Percentiles rank a stretch among this genome's conserved stretches.
Conservation (phyloP, 2,329 filamentous ascomycete genomes). For the Colletotrichum lentis region DNA sequence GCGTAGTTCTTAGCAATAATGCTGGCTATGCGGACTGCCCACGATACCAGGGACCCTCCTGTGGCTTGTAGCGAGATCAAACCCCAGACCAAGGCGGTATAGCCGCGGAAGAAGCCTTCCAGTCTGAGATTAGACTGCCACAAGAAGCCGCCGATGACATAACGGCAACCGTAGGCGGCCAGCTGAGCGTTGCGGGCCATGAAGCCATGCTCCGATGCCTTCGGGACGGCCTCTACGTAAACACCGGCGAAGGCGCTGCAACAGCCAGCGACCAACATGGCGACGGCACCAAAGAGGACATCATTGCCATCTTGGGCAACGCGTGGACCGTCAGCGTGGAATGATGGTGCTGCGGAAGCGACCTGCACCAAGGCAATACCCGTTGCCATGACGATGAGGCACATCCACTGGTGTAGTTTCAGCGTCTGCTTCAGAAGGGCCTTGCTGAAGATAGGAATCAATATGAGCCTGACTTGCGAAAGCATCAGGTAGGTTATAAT, state of each 20-base stretch:
- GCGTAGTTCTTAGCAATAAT: constrained; percentile 7
- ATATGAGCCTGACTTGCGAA: constrained; percentile 17
- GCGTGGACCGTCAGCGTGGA: not conserved
- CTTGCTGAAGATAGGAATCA: constrained; percentile 13
- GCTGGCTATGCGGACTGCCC: not conserved
- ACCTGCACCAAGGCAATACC: constrained; percentile 8
- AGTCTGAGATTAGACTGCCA: not conserved
- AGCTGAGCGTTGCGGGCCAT: constrained; percentile 15
- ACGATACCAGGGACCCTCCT: not conserved
- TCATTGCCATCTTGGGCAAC: not conserved
- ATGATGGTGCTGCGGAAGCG: not conserved
- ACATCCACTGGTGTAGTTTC: constrained; percentile 2
- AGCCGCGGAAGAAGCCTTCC: not conserved
- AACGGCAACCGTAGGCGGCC: constrained; percentile 2
- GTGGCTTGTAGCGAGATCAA: not conserved
- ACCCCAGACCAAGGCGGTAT: not conserved
- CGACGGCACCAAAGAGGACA: not conserved
- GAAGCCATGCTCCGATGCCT: not conserved
- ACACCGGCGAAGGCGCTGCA: constrained; percentile 10
- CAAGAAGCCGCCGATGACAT: not conserved
- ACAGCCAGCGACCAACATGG: constrained; percentile 4
- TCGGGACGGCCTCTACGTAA: constrained; percentile 13
- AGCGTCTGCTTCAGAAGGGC: not conserved
- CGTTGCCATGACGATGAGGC: not conserved
- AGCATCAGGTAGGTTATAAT: constrained; percentile 2